Evolutionary conservation across 2,329 filamentous ascomycete genomes (phyloP).

Genomic region (Stachybotrys echinatus): DNA sequence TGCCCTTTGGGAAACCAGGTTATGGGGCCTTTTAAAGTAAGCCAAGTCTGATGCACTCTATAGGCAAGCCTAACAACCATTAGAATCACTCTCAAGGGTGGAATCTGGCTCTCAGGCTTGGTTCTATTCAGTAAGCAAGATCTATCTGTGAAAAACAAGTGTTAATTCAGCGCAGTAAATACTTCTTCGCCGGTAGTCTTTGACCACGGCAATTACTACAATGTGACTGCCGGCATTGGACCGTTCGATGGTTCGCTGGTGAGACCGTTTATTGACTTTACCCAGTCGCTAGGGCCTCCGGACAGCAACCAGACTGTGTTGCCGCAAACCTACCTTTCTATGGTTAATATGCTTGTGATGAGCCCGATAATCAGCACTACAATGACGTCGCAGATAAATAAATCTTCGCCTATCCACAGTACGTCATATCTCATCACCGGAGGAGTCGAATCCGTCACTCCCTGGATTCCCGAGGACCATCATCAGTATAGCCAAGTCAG

Average conservation of each 20-base stretch:
- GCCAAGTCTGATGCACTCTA: not conserved
- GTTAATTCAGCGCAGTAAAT: slow-evolving; percentile 4
- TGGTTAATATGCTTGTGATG: slow-evolving; percentile 7
- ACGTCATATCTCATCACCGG: slow-evolving; percentile 9
- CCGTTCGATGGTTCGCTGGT: slow-evolving; percentile 11
- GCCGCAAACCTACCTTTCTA: slow-evolving; percentile 4
- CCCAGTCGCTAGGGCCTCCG: slow-evolving; percentile 2
- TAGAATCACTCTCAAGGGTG: not conserved
- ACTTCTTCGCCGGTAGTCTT: slow-evolving; percentile 10
- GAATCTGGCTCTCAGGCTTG: slow-evolving; percentile 4
- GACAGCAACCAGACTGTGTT: not conserved
- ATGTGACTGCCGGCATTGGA: slow-evolving; percentile 8
- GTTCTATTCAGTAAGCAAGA: slow-evolving; percentile 3
- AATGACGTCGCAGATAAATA: too few relatives aligned
- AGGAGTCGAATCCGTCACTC: slow-evolving; percentile 6
- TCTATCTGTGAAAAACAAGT: not conserved
- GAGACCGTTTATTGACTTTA: slow-evolving; percentile 3
- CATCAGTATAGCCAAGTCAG: slow-evolving; percentile 4
- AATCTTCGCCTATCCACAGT: too few relatives aligned
- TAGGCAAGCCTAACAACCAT: too few relatives aligned
- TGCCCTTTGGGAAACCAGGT: not conserved
- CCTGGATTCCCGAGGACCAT: slow-evolving; percentile 8
- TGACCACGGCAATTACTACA: slow-evolving; percentile 9
- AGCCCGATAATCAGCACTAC: slow-evolving; percentile 3
- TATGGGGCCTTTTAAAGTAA: not conserved